Base-by-base conservation (phyloP, 2,329 filamentous ascomycete species). In the Fusarium sp. region DNA sequence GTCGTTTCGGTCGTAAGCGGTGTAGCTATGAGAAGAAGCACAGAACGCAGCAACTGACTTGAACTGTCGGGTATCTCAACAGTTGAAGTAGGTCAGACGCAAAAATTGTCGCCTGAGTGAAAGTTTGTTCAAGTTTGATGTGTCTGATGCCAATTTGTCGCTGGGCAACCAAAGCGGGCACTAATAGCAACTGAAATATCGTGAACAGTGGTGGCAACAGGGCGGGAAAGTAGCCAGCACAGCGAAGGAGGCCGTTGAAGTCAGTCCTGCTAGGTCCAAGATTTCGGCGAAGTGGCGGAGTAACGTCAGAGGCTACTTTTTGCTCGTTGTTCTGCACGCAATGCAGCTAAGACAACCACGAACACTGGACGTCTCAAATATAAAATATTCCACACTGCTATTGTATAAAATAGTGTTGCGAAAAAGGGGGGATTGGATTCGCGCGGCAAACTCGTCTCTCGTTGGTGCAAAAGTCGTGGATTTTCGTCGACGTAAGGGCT, bases 1-100 rank as follows among this genome's bases (percentile, higher is more conserved):
- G 45, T 72, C 70, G 58, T 69, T 53, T 64, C 69, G 51, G 61
- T 72, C 65, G 71, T 74, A 72, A 73, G 73, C 68, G 70, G 65
- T 73, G 67, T 68, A 52, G 58, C 63, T 34, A 52, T 51, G 57
- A 58, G 24, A 42, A 50, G 60, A 53, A 49, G 46, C 46, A 63
- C 58, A 27, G 59, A 49, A 58, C 55, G 51, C 27, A 46, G 44
- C 46, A 50, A 58, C 50, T 14, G 52, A 47, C 27, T 52, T 45
- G 50, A 50, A 58, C 29, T 63, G 54, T 62, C 50, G 56, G 53
- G 32, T 63, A 56, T 72, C 18, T 42, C 50, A 52, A 52, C 14
- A 27, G 30, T 51, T n/a, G 20, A 38, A 12, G 4, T 25, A 51
- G 15, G 12, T 22, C 14, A 52, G 34, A 20, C 24, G 18, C 47